phyloP scores from a whole-genome alignment of 2,329 filamentous ascomycete species.

The Cladosporium sphaerospermum region DNA sequence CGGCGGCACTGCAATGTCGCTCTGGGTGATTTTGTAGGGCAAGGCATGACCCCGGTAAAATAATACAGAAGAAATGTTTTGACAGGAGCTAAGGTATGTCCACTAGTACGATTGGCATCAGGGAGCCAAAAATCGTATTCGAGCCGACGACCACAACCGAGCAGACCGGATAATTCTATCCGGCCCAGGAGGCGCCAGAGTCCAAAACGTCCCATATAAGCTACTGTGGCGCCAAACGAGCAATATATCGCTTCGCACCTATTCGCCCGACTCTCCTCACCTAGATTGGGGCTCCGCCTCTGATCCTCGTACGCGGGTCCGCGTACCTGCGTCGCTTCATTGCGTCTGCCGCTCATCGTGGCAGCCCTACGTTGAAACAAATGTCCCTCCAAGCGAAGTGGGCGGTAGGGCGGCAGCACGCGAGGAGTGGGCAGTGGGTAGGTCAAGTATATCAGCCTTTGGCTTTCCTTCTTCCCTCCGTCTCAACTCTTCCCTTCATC shows the following conservation, averaged over 20 bases:
- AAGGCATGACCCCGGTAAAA: background rate
- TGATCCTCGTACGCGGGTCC: background rate
- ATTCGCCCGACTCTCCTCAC: slow-evolving; percentile 5
- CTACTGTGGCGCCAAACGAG: slow-evolving; percentile 5
- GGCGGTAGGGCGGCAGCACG: background rate
- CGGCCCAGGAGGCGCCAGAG: background rate
- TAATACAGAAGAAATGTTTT: background rate
- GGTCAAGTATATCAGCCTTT: slow-evolving; percentile 3
- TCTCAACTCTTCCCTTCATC: background rate
- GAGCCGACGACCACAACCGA: background rate
- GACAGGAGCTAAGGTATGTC: background rate
- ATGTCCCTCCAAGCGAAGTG: background rate
- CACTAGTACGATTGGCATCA: background rate
- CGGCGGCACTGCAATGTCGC: background rate
- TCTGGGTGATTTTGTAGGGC: background rate
- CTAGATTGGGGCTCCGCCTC: slow-evolving; percentile 4
- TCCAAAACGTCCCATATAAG: slow-evolving; percentile 1
- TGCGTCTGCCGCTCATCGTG: background rate
- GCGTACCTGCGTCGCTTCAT: background rate
- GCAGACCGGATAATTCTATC: background rate
- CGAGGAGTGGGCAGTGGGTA: background rate
- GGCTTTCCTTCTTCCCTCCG: background rate
- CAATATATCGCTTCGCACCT: slow-evolving; percentile 1
- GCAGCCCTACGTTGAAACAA: slow-evolving; percentile 11
- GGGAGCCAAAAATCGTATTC: background rate